Evolutionary conservation across 805 yeast genomes (phyloP), one percentile per base, ranked within the genome.

Genomic region (Spencermartinsiella europaea): DNA sequence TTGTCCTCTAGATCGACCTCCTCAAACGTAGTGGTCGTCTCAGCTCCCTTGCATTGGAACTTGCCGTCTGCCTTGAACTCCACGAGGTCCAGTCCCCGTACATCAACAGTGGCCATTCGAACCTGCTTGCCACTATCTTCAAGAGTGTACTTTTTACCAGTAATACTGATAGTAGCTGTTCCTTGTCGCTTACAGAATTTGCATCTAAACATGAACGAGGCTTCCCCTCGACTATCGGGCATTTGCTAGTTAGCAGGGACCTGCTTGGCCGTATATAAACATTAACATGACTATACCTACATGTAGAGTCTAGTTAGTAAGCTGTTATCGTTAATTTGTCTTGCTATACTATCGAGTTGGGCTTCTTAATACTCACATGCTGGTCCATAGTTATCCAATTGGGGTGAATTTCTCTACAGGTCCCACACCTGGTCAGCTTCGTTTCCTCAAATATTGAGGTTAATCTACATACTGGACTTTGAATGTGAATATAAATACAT

Each of bases 181-280:
- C 65, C 58, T 21, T 64, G 68, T 25, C 69, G 62, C 42, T 65
- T 60, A 65, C 96, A 88, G 51, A 71, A 69, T 49, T 78, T 77
- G 63, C 96, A 88, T 52, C 78, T 77, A 73, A 85, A 81, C 2
- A 83, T 81, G 59, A 89, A 86, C 52, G 81, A 85, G 5, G 96
- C 95, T 50, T 81, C 86, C 12, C 96, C 96, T 50, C 81, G 75
- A 37, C 90, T 77, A 0, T 86, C 88, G 1, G 75, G 63, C 21
- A 87, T 69, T 21, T 64, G 66, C 41, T 62, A 51, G 21, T 42
- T 38, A 45, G 27, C n/a, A 34, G 17, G 36, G 40, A 15, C 10
- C 43, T 34, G 19, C 46, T 22, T 41, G 34, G 19, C 31, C 19
- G 22, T 34, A n/a, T n/a, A n/a, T 40, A 25, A 28, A 20, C 22